Conservation (phyloP, 140 eudicot genomes). For the Senecio squalidus region DNA sequence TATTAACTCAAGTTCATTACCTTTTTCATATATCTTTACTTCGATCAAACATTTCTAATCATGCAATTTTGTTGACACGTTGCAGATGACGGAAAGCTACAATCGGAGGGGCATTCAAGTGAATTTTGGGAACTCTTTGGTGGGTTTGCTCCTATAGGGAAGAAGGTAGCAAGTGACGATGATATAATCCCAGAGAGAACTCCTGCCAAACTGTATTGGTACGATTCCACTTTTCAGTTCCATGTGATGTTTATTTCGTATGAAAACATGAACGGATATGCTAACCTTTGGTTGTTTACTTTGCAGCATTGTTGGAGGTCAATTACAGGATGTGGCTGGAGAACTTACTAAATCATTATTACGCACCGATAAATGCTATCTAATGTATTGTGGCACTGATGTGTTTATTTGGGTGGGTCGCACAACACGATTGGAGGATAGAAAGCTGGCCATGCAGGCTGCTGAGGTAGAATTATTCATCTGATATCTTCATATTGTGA, state of each 20-base stretch:
- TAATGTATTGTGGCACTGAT: slow-evolving; percentile 85
- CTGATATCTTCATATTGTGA: not conserved
- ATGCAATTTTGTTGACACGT: slow-evolving; percentile 4
- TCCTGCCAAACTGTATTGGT: slow-evolving; percentile 76
- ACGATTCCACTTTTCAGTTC: slow-evolving; percentile 7
- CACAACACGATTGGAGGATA: slow-evolving; percentile 73
- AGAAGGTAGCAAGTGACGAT: slow-evolving; percentile 76
- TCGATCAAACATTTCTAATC: not conserved
- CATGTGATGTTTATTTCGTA: not conserved
- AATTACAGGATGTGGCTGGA: slow-evolving; percentile 46
- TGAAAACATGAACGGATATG: slow-evolving; percentile 36
- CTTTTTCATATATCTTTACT: slow-evolving; percentile 3
- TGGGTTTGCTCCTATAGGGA: slow-evolving; percentile 89
- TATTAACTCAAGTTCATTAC: slow-evolving; percentile 15
- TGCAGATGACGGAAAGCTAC: slow-evolving; percentile 84
- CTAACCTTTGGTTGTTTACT: slow-evolving; percentile 6
- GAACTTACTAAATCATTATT: slow-evolving; percentile 74
- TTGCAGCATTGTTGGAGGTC: slow-evolving; percentile 72
- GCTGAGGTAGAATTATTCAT: slow-evolving; percentile 59
- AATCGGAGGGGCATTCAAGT: slow-evolving; percentile 78
- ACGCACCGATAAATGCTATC: slow-evolving; percentile 73
- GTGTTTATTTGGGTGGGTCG: slow-evolving; percentile 95
- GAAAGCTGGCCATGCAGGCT: slow-evolving; percentile 74
- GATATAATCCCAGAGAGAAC: slow-evolving; percentile 72
- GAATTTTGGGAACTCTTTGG: slow-evolving; percentile 91